Base-by-base conservation (phyloP, 2,329 filamentous ascomycete species). In the Ascomycota sp. region DNA sequence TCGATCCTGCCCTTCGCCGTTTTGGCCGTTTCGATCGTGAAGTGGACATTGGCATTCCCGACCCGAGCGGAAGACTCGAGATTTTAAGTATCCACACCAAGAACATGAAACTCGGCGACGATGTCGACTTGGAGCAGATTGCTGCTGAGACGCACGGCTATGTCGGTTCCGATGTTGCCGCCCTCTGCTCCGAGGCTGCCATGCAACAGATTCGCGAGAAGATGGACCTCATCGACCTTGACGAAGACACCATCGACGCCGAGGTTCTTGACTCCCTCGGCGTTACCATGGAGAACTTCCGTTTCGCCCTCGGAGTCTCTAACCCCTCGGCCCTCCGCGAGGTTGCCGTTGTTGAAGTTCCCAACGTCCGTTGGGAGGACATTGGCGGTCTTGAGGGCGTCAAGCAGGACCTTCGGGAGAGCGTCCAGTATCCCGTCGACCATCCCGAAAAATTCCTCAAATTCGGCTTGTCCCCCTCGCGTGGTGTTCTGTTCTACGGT, bases 161-260 rank as follows among this genome's bases (percentile, higher is more conserved):
- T 49, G 89, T 98, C 44, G 89, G 89, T 65, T 95, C 89, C 26
- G 89, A 98, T 76, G 67, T 98, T 56, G 89, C 89, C 38, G 92
- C 89, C 25, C 81, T 98, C 39, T 98, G 89, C 64, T 98, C 89
- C 6, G 89, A 98, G 61, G 89, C 89, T 53, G 89, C 89, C 42
- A 98, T 98, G 89, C 89, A 98, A 59, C 89, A 98, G 63, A 98
- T 98, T 58, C 86, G 89, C 63, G 89, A 98, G 63, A 98, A 98
- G 77, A 98, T 98, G 89, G 89, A 98, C 54, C 72, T 98, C 42
- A 98, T 98, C 45, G 89, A 98, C 58, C 70, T 98, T 27, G 89
- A 98, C 43, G 89, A 98, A 62, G 89, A 98, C 52, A 98, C 89
- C 40, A 98, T 98, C 41, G 89, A 98, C 48, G 89, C 89, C 25